A percentile compares a stretch with the other conserved stretches of the same genome.
phyloP scores from a whole-genome alignment of 345 rosid genomes.

The Trapa incisa region DNA sequence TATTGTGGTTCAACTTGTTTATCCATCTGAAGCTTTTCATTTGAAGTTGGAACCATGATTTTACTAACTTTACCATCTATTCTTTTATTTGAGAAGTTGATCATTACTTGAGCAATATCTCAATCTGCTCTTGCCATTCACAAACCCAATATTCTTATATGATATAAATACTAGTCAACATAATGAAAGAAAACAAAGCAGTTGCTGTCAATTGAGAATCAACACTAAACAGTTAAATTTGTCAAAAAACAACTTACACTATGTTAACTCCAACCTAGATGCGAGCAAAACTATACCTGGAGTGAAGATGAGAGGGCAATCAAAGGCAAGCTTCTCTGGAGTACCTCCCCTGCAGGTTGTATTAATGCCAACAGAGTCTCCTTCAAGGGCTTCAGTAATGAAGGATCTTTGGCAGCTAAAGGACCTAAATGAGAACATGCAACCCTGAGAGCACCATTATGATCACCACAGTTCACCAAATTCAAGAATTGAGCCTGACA shows the following conservation, averaged over 20 bases:
- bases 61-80: not conserved
- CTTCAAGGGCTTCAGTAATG: conserved; percentile 68
- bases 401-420: conserved; percentile 54
- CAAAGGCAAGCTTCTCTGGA: conserved; percentile 55
- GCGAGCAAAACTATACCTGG: conserved; percentile 35
- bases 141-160: not conserved
- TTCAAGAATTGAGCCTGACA: conserved; percentile 80
- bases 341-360: conserved; percentile 41
- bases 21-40: not conserved
- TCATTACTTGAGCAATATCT: not conserved
- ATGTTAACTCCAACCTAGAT: not conserved
- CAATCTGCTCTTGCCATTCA: not conserved
- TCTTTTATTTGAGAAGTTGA: not conserved
- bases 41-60: not conserved
- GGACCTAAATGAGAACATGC: conserved; percentile 88
- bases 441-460: conserved; percentile 63
- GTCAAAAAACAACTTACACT: not conserved
- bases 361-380: conserved; percentile 74
- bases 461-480: conserved; percentile 63
- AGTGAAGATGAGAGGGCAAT: conserved; percentile 67
- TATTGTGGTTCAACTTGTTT: not conserved
- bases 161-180: not conserved
- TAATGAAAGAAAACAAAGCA: not conserved
- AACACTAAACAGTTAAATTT: not conserved
- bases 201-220: not conserved